phyloP scores from a whole-genome alignment of 768 basidiomycete genomes.

The Xerocomellus chrysenteron region DNA sequence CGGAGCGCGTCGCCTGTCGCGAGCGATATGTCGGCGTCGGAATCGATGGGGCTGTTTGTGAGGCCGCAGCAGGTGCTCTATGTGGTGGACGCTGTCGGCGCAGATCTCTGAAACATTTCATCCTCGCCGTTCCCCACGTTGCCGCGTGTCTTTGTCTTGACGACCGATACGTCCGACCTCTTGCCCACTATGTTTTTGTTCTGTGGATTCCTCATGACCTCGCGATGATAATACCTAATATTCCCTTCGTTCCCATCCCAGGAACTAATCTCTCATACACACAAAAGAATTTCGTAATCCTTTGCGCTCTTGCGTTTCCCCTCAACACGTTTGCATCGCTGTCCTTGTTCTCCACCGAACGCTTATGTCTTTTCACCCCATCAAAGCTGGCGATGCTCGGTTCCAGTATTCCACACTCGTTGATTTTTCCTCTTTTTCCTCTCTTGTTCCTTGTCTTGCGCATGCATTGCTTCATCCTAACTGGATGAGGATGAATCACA shows the following conservation, averaged over 20 bases:
- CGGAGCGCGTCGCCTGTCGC: conserved; percentile 66
- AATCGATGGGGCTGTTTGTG: conserved; percentile 77
- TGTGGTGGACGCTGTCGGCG: conserved; percentile 79
- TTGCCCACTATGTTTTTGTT: not conserved
- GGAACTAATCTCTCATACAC: conserved; percentile 25
- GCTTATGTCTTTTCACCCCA: not conserved
- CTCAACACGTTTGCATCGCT: not conserved
- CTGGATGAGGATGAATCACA: not conserved
- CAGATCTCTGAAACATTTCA: conserved; percentile 46
- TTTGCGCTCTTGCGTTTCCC: not conserved
- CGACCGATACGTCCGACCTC: conserved; percentile 5
- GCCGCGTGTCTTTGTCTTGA: not conserved
- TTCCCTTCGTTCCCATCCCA: conserved; percentile 7
- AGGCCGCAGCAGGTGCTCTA: conserved; percentile 85
- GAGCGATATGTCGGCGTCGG: conserved; percentile 56
- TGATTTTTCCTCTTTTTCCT: not conserved
- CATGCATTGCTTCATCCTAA: not conserved
- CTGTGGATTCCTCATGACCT: conserved; percentile 8
- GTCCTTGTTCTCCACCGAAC: not conserved
- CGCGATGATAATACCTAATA: conserved; percentile 14
- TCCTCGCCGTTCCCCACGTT: no score
- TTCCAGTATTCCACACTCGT: conserved; percentile 23
- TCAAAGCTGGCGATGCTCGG: no score
- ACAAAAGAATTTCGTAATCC: conserved; percentile 21
- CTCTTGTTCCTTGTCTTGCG: not conserved